These are phyloP conservation scores for Plasmodium ovale DNA, from an alignment of 169 alveolate genomes.

Conservation along the genomic window DNA sequence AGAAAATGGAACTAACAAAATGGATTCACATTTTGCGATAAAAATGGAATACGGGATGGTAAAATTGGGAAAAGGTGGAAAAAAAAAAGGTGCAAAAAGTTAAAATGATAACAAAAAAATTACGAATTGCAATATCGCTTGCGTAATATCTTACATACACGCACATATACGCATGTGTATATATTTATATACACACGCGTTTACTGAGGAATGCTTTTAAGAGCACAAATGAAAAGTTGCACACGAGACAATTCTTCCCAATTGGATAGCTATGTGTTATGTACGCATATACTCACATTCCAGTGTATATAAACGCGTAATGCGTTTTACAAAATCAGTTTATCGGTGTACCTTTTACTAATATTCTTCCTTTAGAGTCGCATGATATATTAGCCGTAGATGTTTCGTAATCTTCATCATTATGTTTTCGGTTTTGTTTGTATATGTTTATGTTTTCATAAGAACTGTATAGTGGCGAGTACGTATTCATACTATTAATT, in stretches of 20 bases:
- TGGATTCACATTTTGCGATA: background rate
- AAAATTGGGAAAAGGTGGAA: background rate
- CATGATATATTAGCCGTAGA: slow-evolving; percentile 71
- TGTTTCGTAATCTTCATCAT: slow-evolving; percentile 29
- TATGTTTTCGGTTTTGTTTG: slow-evolving; percentile 22
- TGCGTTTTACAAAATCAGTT: background rate
- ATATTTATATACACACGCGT: background rate
- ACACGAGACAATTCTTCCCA: background rate
- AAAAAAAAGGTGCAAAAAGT: background rate
- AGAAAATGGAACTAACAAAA: background rate
- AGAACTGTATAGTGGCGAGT: slow-evolving; percentile 66
- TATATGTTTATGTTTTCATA: slow-evolving; percentile 73
- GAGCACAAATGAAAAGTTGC: background rate
- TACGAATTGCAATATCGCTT: too few species aligned
- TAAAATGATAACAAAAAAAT: too few species aligned
- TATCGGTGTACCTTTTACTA: slow-evolving; percentile 38
- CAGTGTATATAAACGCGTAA: background rate
- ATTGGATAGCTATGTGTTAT: background rate
- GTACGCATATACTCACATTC: background rate
- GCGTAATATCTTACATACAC: too few species aligned
- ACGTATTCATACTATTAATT: slow-evolving; percentile 48
- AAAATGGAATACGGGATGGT: too few species aligned
- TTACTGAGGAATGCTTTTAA: background rate
- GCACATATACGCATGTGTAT: too few species aligned
- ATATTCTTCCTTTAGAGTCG: slow-evolving; percentile 66